Evolutionary conservation across 805 yeast genomes (phyloP), one percentile per base, ranked within the genome.

Genomic region (Starmera dryadoides): DNA sequence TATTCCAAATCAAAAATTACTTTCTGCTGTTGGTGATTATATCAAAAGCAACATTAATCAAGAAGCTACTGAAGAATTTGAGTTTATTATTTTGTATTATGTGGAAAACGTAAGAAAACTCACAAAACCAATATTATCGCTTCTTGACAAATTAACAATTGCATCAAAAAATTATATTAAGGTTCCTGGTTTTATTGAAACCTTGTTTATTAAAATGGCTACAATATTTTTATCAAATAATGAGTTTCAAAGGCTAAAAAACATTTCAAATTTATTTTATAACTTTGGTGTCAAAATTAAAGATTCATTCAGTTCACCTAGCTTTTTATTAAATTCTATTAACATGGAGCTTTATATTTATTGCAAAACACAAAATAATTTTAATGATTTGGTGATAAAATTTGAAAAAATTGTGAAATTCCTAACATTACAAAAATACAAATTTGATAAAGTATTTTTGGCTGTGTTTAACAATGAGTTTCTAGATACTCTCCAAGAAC

Each of bases 251-350:
- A 52, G 80, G 40, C 50, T 71, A 6, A 58, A 65, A 36, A 74
- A 73, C 47, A 44, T 75, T 4, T 66, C 78, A 3, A 73, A 70
- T 44, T 36, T 75, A 11, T 52, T 65, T 6, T 74, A 62, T 47
- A 68, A 71, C 41, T 48, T 60, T 35, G 74, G 54, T 44, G 28
- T 36, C 51, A 19, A 29, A 53, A 4, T 42, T 32, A 15, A 17
- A 6, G 3, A 37, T 48, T 15, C 33, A 38, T 18, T 36, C 38
- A 4, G 49, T 45, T 31, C 48, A 44, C 8, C 29, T 48, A 2
- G 39, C 22, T 6, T 46, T 41, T 36, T 62, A 59, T 55, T 42
- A 39, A 37, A 40, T 4, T 59, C 64, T 16, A 41, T 68, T 14
- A 52, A 58, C 6, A 48, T 61, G 22, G 74, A 69, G 40, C 47